Percentiles rank a stretch among this genome's conserved stretches.
phyloP scores from a whole-genome alignment of 768 basidiomycete genomes.

The Mycena filopes region DNA sequence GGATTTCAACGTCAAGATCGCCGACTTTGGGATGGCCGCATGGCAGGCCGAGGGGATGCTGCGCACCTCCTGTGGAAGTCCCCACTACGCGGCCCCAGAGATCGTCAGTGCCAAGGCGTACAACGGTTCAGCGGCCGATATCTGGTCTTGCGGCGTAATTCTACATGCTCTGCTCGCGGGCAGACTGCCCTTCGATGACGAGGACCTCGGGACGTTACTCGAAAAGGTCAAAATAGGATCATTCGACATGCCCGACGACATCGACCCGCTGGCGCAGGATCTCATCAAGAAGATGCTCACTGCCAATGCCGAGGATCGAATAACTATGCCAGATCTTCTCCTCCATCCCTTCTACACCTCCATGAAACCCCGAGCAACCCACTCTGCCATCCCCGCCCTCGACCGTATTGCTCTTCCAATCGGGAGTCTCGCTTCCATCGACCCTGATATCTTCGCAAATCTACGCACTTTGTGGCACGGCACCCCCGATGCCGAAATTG shows the following conservation, averaged over 20 bases:
- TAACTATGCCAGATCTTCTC: constrained; percentile 85
- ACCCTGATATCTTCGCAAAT: constrained; percentile 91
- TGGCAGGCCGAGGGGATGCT: constrained; percentile 80
- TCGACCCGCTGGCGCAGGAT: constrained; percentile 78
- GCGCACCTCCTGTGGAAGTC: constrained; percentile 90
- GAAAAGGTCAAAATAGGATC: constrained; percentile 81
- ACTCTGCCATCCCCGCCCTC: constrained; percentile 64
- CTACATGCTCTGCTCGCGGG: constrained; percentile 90
- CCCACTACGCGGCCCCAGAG: constrained; percentile 96
- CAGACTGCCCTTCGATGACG: constrained; percentile 92
- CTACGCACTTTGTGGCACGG: constrained; percentile 93
- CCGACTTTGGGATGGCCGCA: constrained; percentile 98
- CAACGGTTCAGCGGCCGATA: constrained; percentile 88
- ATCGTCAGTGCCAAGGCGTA: constrained; percentile 86
- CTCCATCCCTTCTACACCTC: constrained; percentile 82
- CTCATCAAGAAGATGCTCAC: constrained; percentile 85
- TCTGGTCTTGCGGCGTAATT: constrained; percentile 97
- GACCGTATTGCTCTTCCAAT: constrained; percentile 79
- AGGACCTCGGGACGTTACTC: constrained; percentile 80
- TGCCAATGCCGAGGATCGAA: constrained; percentile 77
- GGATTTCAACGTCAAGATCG: constrained; percentile 90
- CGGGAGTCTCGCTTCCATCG: constrained; percentile 70
- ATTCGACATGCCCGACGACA: constrained; percentile 78
- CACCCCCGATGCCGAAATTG: constrained; percentile 77
- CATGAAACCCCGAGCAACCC: constrained; percentile 56